Evolutionary conservation across 352 stramenopile genomes (phyloP).

Genomic region (Phytophthora vignae): DNA sequence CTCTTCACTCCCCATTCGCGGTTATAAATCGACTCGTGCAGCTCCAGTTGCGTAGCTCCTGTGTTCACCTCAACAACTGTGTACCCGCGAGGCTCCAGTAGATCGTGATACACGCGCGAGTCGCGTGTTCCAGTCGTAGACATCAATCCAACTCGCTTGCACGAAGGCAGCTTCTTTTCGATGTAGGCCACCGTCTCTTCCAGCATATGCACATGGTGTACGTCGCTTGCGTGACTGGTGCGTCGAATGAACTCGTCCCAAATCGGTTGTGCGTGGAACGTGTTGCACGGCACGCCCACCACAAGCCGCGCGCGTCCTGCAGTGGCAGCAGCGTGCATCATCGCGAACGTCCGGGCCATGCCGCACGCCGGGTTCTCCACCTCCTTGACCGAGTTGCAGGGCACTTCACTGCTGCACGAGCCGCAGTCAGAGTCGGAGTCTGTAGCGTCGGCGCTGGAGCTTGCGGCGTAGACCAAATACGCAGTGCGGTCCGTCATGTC

Average conservation of each 20-base stretch:
- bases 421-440: constrained; percentile 31
- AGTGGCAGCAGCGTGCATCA: constrained; percentile 63
- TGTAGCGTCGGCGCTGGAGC: constrained; percentile 12
- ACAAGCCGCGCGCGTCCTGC: constrained; percentile 53
- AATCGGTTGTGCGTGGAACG: constrained; percentile 76
- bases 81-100: constrained; percentile 69
- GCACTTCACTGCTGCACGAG: background rate
- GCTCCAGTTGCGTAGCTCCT: constrained; percentile 55
- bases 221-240: constrained; percentile 29
- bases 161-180: constrained; percentile 47
- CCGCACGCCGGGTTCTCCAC: constrained; percentile 76
- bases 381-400: constrained; percentile 6
- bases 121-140: constrained; percentile 72
- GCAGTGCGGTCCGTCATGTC: constrained; percentile 81
- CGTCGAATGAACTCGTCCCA: constrained; percentile 75
- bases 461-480: constrained; percentile 50
- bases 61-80: constrained; percentile 59
- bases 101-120: constrained; percentile 75
- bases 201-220: constrained; percentile 73
- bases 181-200: constrained; percentile 77
- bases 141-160: constrained; percentile 65
- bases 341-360: constrained; percentile 79
- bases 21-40: constrained; percentile 83
- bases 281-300: constrained; percentile 76
- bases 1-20: constrained; percentile 80